A percentile compares a stretch with the other conserved stretches of the same genome.
Conservation (phyloP, 352 stramenopile species). For the Pythium dissotocum region DNA sequence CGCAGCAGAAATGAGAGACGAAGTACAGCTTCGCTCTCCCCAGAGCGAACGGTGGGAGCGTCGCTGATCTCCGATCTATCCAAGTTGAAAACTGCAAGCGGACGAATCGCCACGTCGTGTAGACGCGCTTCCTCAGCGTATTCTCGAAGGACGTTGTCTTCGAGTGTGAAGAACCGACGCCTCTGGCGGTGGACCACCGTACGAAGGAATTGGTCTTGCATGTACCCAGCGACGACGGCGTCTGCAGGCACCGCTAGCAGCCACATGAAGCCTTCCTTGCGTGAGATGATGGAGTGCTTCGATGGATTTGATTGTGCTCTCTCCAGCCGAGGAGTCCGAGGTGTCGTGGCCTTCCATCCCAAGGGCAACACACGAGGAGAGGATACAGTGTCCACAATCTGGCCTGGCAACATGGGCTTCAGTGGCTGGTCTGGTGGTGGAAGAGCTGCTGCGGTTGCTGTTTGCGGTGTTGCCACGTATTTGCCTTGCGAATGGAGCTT, state of each 20-base stretch:
- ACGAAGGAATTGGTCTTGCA: constrained; percentile 22
- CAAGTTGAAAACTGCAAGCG: background rate
- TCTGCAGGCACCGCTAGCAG: constrained; percentile 4
- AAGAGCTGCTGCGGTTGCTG: background rate
- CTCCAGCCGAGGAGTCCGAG: background rate
- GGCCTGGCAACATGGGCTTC: background rate
- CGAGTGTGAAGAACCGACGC: constrained; percentile 11
- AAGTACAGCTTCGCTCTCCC: constrained; percentile 32
- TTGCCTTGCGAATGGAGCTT: constrained; percentile 43
- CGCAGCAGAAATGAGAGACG: constrained; percentile 42
- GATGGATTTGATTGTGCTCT: background rate
- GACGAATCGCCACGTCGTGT: background rate
- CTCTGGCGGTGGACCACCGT: constrained; percentile 11
- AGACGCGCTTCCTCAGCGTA: constrained; percentile 7
- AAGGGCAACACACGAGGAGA: background rate
- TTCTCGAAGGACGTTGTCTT: constrained; percentile 12
- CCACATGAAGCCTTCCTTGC: constrained; percentile 17
- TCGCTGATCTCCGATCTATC: constrained; percentile 7
- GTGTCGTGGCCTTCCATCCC: constrained; percentile 8
- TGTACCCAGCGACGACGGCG: constrained; percentile 1
- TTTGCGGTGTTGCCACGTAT: constrained; percentile 11
- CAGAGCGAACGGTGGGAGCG: background rate
- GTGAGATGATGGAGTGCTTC: background rate
- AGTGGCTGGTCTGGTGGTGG: background rate
- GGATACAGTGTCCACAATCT: background rate